phyloP scores from a whole-genome alignment of 345 rosid genomes.

The Tarenaya hassleriana region DNA sequence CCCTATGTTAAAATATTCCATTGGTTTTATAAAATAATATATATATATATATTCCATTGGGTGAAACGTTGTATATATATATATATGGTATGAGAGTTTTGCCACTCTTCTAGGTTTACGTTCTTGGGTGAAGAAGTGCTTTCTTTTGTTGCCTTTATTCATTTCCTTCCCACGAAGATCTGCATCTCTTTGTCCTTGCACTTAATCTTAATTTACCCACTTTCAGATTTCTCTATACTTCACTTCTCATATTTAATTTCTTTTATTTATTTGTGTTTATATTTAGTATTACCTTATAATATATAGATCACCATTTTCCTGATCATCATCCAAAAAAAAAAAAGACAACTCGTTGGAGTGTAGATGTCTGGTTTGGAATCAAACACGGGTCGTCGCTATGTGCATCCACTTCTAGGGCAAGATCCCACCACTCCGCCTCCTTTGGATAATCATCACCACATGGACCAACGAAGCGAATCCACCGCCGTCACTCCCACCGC shows the following conservation, averaged over 20 bases:
- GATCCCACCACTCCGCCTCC: slow-evolving; percentile 27
- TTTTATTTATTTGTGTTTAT: slow-evolving; percentile 3
- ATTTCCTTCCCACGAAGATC: slow-evolving; percentile 34
- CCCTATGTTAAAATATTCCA: slow-evolving; percentile 2
- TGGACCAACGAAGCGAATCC: slow-evolving; percentile 31
- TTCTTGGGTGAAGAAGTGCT: slow-evolving; percentile 30
- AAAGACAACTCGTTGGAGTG: too few species aligned
- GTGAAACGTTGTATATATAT: too few species aligned
- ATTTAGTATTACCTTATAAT: too few species aligned
- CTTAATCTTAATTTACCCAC: slow-evolving; percentile 23
- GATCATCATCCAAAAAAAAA: too few species aligned
- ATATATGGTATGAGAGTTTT: slow-evolving; percentile 12
- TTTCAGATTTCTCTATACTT: too few species aligned
- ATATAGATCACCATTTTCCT: too few species aligned
- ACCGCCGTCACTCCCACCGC: slow-evolving; percentile 30
- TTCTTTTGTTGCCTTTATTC: slow-evolving; percentile 19
- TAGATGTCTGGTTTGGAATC: slow-evolving; percentile 41
- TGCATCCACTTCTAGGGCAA: slow-evolving; percentile 47
- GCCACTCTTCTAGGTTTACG: slow-evolving; percentile 15
- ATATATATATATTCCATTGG: slow-evolving; percentile 14
- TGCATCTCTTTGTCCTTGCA: slow-evolving; percentile 38
- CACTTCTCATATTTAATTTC: slow-evolving; percentile 15
- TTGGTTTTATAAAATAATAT: too few species aligned
- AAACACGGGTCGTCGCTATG: slow-evolving; percentile 26
- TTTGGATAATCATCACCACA: slow-evolving; percentile 24